These are phyloP conservation scores for Penicillium aurantiogriseum DNA, from an alignment of 2,329 filamentous ascomycete genomes.

Conservation along the genomic window DNA sequence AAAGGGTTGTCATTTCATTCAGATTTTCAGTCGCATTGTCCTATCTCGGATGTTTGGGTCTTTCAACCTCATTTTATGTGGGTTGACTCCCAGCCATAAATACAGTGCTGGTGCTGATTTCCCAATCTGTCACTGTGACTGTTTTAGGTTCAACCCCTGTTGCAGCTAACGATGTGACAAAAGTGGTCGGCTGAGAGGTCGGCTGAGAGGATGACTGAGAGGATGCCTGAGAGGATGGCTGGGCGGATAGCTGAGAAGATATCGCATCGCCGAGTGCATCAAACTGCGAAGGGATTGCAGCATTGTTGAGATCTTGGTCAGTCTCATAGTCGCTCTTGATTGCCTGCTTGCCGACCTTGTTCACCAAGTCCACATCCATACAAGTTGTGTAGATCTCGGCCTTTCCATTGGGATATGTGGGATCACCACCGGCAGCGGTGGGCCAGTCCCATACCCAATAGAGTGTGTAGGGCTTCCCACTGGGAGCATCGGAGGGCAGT, in stretches of 20 bases:
- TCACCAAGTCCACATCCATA: constrained; percentile 47
- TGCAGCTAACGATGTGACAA: constrained; percentile 5
- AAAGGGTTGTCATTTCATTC: background rate
- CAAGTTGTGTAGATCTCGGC: constrained; percentile 51
- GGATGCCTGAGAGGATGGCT: background rate
- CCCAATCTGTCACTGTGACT: constrained; percentile 28
- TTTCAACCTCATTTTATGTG: background rate
- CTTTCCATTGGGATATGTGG: constrained; percentile 43
- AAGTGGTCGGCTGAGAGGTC: background rate
- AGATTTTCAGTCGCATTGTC: background rate
- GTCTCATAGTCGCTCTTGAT: constrained; percentile 25
- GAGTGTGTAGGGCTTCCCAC: constrained; percentile 68
- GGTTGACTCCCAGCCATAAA: constrained; percentile 11
- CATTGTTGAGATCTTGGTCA: constrained; percentile 39
- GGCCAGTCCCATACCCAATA: constrained; percentile 99
- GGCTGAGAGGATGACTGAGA: background rate
- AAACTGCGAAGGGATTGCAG: constrained; percentile 42
- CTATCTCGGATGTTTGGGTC: background rate
- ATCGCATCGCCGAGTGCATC: constrained; percentile 25
- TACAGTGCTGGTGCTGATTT: constrained; percentile 24
- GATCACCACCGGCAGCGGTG: constrained; percentile 46
- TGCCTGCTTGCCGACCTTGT: constrained; percentile 15
- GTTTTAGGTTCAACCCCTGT: constrained; percentile 4
- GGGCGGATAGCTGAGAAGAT: background rate
- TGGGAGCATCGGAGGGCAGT: constrained; percentile 65